phyloP scores from a whole-genome alignment of 2,329 filamentous ascomycete species.

The Ambrosiella xylebori region DNA sequence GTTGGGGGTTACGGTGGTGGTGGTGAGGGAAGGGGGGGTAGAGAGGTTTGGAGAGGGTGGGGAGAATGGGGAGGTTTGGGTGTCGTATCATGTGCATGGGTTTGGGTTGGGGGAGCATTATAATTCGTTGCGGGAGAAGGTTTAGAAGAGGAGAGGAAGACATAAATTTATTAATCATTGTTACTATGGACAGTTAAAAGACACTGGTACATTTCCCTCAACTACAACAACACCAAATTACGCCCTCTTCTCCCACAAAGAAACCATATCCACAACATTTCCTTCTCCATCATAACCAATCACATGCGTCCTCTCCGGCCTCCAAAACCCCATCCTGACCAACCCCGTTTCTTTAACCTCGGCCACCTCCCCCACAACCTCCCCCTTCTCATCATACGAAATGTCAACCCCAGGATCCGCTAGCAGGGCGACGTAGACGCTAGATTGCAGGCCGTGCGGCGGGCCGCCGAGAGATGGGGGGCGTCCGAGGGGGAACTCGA shows the following conservation, averaged over 20 bases:
- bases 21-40: conserved; percentile 69
- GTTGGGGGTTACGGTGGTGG: conserved; percentile 65
- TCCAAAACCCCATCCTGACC: conserved; percentile 18
- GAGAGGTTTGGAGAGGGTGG: conserved; percentile 47
- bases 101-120: conserved; percentile 96
- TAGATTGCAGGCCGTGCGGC: conserved; percentile 51
- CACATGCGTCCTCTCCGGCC: conserved; percentile 32
- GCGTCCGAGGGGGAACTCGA: conserved; percentile 68
- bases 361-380: conserved; percentile 1
- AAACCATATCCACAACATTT: conserved; percentile 33
- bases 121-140: conserved; percentile 52
- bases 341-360: neutral
- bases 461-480: conserved; percentile 48
- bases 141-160: neutral
- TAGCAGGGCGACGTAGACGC: conserved; percentile 56
- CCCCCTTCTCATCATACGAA: conserved; percentile 33
- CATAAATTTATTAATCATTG: neutral
- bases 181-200: neutral
- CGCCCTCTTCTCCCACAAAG: conserved; percentile 29
- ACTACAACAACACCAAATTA: neutral
- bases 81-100: conserved; percentile 88
- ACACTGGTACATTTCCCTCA: neutral
- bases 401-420: conserved; percentile 50
- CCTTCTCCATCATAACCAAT: conserved; percentile 29
- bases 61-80: conserved; percentile 49